Base-by-base conservation (phyloP, 2,329 filamentous ascomycete genomes). In the Stagonosporopsis vannaccii region DNA sequence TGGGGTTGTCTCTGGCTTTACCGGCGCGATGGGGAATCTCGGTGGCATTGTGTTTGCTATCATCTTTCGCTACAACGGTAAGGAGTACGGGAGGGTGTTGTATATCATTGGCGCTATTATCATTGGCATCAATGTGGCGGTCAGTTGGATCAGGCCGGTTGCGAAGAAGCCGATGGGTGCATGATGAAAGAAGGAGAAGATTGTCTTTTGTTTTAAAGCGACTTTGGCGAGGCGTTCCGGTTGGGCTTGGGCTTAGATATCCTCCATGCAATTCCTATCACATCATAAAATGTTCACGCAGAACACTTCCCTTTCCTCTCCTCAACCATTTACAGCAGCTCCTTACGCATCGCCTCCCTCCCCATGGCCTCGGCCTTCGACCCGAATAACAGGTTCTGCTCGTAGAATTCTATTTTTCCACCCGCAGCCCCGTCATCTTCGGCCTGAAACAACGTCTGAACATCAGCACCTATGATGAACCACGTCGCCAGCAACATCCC, bases 31-130 rank as follows among this genome's bases (percentile, higher is more conserved):
- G n/a, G 92, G 92, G 0, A 97, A 96, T 67, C 74, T 96, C 6
- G 92, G 92, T 1, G 92, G 92, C 5, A 87, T 96, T 39, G 73
- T 95, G 26, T 96, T 94, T 69, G 88, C 91, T 13, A 85, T 95
- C 68, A 85, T 91, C 67, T 96, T 93, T 79, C 80, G 91, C 44
- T 94, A 92, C 74, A 80, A 84, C 40, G 87, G 85, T 2, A 84
- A 78, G 11, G 77, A 88, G 65, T 95, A 91, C 69, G 85, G 80
- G 6, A 86, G 81, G 75, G 85, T 85, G 0, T 84, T 95, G 59
- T 94, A 90, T 89, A 88, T 95, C 49, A 91, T 94, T 68, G 92
- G 92, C 1, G 79, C 87, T 17, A 86, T 96, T 15, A 86, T 85
- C 59, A 85, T 96, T 56, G 87, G 68, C 0, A 76, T 93, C 20